These are phyloP conservation scores for Kluyveromyces sp. DNA, from an alignment of 1,139 yeast genomes.

Conservation along the genomic window DNA sequence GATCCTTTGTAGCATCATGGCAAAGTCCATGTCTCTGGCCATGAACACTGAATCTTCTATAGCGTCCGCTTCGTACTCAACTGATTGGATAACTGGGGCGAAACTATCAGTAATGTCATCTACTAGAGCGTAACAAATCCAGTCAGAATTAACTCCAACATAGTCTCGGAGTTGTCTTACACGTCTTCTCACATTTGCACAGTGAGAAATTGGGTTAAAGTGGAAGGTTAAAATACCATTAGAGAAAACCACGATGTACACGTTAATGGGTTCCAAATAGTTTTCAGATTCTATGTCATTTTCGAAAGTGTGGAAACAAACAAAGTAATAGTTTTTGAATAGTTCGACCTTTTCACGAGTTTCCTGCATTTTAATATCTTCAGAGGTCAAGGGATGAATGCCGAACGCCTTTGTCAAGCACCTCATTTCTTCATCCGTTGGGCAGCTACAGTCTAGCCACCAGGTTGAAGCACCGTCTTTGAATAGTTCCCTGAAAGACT, in stretches of 20 bases:
- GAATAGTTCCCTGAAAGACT: slow-evolving; percentile 59
- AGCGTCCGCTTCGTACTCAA: slow-evolving; percentile 86
- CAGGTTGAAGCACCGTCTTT: slow-evolving; percentile 42
- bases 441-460: slow-evolving; percentile 73
- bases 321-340: slow-evolving; percentile 67
- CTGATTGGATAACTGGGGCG: slow-evolving; percentile 80
- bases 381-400: slow-evolving; percentile 79
- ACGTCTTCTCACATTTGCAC: slow-evolving; percentile 84
- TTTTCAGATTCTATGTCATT: slow-evolving; percentile 71
- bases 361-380: slow-evolving; percentile 79
- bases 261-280: slow-evolving; percentile 78
- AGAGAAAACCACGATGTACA: slow-evolving; percentile 79
- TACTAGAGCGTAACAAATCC: slow-evolving; percentile 88
- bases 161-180: slow-evolving; percentile 85
- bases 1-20: slow-evolving; percentile 66
- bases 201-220: slow-evolving; percentile 71
- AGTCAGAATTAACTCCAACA: slow-evolving; percentile 80
- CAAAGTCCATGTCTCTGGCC: slow-evolving; percentile 56
- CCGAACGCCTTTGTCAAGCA: slow-evolving; percentile 49
- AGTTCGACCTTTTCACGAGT: slow-evolving; percentile 79
- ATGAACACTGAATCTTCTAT: slow-evolving; percentile 78
- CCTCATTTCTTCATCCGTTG: slow-evolving; percentile 52
- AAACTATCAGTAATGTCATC: slow-evolving; percentile 93
- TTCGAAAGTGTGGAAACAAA: slow-evolving; percentile 77
- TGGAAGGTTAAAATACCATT: slow-evolving; percentile 83